Percentiles rank a stretch among this genome's conserved stretches.
Conservation (phyloP, 352 stramenopile species). For the Pythium myriotylum region DNA sequence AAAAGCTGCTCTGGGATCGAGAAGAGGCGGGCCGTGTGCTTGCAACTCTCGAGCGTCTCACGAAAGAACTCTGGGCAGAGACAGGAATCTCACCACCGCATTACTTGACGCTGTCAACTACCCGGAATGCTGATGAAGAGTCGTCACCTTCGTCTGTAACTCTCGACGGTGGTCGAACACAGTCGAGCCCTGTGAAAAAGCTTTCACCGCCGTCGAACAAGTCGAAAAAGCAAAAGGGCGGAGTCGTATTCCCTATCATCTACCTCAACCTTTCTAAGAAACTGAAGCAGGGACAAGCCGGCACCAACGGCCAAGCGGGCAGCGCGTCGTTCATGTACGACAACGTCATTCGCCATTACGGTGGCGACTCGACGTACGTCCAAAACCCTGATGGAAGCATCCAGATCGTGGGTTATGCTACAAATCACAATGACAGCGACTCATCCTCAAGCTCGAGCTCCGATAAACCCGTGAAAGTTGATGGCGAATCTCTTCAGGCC, state of each 20-base stretch:
- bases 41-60: slow-evolving; percentile 50
- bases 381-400: slow-evolving; percentile 21
- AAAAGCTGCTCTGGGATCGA: slow-evolving; percentile 57
- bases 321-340: slow-evolving; percentile 10
- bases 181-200: slow-evolving; percentile 30
- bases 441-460: slow-evolving; percentile 19
- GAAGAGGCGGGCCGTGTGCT: slow-evolving; percentile 47
- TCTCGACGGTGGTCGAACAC: neutral
- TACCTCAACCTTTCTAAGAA: slow-evolving; percentile 83
- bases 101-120: slow-evolving; percentile 71
- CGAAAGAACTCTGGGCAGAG: slow-evolving; percentile 59
- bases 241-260: slow-evolving; percentile 69
- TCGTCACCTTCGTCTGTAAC: neutral
- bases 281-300: slow-evolving; percentile 34
- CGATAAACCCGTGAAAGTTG: slow-evolving; percentile 44
- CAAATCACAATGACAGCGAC: slow-evolving; percentile 21
- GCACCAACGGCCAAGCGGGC: neutral
- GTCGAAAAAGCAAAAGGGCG: slow-evolving; percentile 51
- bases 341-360: slow-evolving; percentile 16
- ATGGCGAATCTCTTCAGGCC: slow-evolving; percentile 70
- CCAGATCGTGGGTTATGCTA: slow-evolving; percentile 10
- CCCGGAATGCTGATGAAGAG: slow-evolving; percentile 47
- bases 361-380: slow-evolving; percentile 7
- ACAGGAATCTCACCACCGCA: slow-evolving; percentile 46
- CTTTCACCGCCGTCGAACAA: slow-evolving; percentile 40